Evolutionary conservation across 2,329 filamentous ascomycete genomes (phyloP), one percentile per base, ranked within the genome.

Genomic region (Colletotrichum sp.): DNA sequence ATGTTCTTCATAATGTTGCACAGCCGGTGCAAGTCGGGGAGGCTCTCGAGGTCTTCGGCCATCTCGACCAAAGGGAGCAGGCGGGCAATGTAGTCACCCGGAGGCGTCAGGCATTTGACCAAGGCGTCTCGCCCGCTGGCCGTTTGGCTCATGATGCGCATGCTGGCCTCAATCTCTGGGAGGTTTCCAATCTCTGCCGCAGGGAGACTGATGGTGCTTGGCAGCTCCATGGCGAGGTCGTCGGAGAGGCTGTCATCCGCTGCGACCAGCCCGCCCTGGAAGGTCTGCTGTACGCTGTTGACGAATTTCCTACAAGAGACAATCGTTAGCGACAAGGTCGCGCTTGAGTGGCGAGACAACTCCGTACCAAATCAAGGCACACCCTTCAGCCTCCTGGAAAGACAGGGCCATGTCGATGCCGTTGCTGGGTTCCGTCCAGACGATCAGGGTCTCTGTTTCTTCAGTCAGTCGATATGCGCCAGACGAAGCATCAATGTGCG

Each of bases 1-100:
- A 98, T 91, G 75, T 94, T 94, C 88, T 99, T 99, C 95, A 98
- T 97, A 83, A 99, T 98, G 83, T 96, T 98, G 91, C 97, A 99
- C 61, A 99, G 88, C 64, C 94, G 92, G 84, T 98, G 97, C 76
- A 99, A 87, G 82, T 98, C 96, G 26, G 91, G 86, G 10, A 98
- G 87, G 83, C 95, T 96, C 85, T 99, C 95, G 75, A 98, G 90
- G 80, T 98, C 95, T 84, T 99, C 97, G 12, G 97, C 96, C 86
- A 95, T 93, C 75, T 94, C 91, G 62, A 99, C 95, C 66, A 98
- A 85, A 2, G 95, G 95, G 67, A 97, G 93, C 66, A 99, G 88
- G 83, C 96, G 97, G 78, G 91, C 87, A 77, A 99, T 95, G 83
- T 98, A 98, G 77, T 97, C 93, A 64, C 98, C 94, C 55, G 43